These are phyloP conservation scores for Penicillium aurantiogriseum DNA, from an alignment of 2,329 filamentous ascomycete genomes.

Conservation along the genomic window DNA sequence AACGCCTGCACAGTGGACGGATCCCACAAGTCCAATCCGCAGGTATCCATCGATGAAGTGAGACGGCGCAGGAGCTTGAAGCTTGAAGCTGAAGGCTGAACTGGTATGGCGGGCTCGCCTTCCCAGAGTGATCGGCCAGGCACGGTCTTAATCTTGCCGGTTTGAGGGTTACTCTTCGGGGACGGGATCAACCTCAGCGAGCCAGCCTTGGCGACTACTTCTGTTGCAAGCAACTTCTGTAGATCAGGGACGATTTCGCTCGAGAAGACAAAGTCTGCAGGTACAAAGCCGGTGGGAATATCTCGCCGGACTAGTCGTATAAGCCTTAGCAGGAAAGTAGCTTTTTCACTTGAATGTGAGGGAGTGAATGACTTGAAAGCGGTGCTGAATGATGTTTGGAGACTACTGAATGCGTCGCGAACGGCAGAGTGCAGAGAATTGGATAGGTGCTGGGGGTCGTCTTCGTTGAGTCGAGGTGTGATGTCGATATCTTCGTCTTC, in stretches of 20 bases:
- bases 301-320: conserved; percentile 70
- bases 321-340: conserved; percentile 66
- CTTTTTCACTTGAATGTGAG: conserved; percentile 49
- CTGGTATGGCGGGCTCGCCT: conserved; percentile 69
- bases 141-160: conserved; percentile 50
- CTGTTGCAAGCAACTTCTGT: conserved; percentile 59
- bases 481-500: conserved; percentile 40
- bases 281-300: conserved; percentile 55
- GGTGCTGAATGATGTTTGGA: conserved; percentile 47
- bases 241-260: conserved; percentile 61
- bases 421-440: conserved; percentile 59
- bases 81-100: conserved; percentile 71
- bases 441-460: conserved; percentile 66
- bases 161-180: conserved; percentile 4
- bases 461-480: conserved; percentile 59
- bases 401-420: conserved; percentile 55
- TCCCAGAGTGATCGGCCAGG: conserved; percentile 75
- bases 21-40: conserved; percentile 80
- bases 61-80: conserved; percentile 71
- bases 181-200: conserved; percentile 41
- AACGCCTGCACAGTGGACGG: conserved; percentile 61
- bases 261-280: conserved; percentile 51
- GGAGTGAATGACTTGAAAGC: conserved; percentile 51
- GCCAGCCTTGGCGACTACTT: conserved; percentile 47
- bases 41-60: conserved; percentile 64